Conservation (phyloP, 768 basidiomycete genomes). For the Russula sp. region DNA sequence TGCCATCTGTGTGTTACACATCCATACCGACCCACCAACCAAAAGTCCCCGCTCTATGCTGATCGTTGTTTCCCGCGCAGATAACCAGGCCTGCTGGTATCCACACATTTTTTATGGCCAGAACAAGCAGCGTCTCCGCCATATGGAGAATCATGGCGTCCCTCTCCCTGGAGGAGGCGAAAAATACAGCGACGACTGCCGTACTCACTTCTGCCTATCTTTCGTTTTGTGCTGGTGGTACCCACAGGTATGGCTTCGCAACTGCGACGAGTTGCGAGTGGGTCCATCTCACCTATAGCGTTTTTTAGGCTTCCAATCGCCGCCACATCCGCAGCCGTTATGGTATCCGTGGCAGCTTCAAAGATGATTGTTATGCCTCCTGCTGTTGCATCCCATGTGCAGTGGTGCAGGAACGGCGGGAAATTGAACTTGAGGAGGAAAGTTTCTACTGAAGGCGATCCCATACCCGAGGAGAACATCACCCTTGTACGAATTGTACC, state of each 20-base stretch:
- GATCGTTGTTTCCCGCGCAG: constrained; percentile 15
- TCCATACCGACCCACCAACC: background rate
- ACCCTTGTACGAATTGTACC: too few species aligned
- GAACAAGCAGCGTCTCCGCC: constrained; percentile 35
- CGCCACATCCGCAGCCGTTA: constrained; percentile 37
- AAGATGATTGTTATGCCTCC: constrained; percentile 35
- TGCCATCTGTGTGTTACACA: background rate
- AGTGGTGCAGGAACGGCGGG: constrained; percentile 41
- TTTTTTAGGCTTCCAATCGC: constrained; percentile 28
- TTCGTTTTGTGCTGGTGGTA: constrained; percentile 29
- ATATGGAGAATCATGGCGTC: constrained; percentile 31
- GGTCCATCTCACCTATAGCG: background rate
- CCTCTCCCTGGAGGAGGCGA: constrained; percentile 35
- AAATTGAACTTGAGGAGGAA: constrained; percentile 42
- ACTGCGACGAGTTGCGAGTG: background rate
- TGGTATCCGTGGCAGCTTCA: constrained; percentile 36
- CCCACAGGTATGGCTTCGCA: constrained; percentile 32
- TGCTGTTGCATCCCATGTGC: constrained; percentile 42
- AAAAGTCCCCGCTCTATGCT: constrained; percentile 23
- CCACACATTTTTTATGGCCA: constrained; percentile 37
- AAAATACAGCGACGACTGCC: constrained; percentile 32
- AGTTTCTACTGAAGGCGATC: constrained; percentile 21
- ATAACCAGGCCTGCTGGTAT: constrained; percentile 28
- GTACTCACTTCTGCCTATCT: constrained; percentile 30
- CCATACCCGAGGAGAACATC: too few species aligned